Conservation (phyloP, 352 stramenopile genomes). For the Phytophthora colocasiae region DNA sequence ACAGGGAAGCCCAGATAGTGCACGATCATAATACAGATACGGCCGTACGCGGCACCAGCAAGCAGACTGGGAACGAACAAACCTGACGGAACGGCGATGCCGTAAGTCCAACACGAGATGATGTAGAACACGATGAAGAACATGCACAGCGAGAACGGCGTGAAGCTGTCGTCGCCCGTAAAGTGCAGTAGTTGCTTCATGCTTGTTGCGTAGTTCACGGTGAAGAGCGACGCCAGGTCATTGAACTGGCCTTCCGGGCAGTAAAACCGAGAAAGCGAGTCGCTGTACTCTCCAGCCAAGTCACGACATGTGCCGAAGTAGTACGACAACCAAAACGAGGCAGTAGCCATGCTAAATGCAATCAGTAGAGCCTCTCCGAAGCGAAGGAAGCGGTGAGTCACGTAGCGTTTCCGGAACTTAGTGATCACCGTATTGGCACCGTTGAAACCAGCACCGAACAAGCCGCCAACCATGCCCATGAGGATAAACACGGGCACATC, state of each 20-base stretch:
- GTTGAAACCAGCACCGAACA: constrained; percentile 98
- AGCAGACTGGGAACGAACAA: constrained; percentile 98
- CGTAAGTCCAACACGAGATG: constrained; percentile 96
- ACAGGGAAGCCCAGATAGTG: constrained; percentile 71
- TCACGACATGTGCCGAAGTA: constrained; percentile 72
- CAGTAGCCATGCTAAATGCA: constrained; percentile 64
- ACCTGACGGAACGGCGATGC: constrained; percentile 96
- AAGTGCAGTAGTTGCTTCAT: constrained; percentile 98
- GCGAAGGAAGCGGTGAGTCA: constrained; percentile 74
- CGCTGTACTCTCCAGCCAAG: constrained; percentile 63
- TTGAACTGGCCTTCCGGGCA: constrained; percentile 97
- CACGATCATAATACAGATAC: constrained; percentile 73
- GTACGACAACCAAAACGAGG: constrained; percentile 85
- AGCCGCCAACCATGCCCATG: constrained; percentile 97
- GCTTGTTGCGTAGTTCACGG: constrained; percentile 94
- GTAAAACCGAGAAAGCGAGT: constrained; percentile 93
- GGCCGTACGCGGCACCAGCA: constrained; percentile 95
- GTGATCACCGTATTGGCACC: constrained; percentile 94
- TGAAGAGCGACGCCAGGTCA: constrained; percentile 96
- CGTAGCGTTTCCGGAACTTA: constrained; percentile 67
- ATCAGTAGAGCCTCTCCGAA: constrained; percentile 75
- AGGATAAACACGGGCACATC: constrained; percentile 97
- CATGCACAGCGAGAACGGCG: constrained; percentile 92
- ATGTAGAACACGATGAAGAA: constrained; percentile 97
- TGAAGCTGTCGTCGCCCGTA: constrained; percentile 91